Evolutionary conservation across 768 basidiomycete species (phyloP).

Genomic region (Pholiota molesta): DNA sequence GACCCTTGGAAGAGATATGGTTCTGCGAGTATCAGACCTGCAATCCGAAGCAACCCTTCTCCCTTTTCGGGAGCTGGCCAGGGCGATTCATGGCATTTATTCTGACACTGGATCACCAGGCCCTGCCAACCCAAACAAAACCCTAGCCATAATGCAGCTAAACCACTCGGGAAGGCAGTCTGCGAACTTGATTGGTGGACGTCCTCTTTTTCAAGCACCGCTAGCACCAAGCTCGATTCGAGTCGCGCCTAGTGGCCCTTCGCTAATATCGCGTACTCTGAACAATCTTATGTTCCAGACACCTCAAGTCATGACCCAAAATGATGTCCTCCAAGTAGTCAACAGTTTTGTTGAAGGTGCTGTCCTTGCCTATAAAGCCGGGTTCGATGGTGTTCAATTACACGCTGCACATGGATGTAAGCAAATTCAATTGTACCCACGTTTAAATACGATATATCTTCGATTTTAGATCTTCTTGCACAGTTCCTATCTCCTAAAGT

Average conservation of each 20-base stretch:
- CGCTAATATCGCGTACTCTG: slow-evolving; percentile 38
- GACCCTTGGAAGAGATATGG: slow-evolving; percentile 70
- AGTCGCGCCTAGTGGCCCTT: slow-evolving; percentile 34
- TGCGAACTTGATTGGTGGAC: slow-evolving; percentile 68
- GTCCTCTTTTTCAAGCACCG: slow-evolving; percentile 60
- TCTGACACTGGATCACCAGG: not conserved
- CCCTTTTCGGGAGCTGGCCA: slow-evolving; percentile 55
- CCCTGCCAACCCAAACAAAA: slow-evolving; percentile 15
- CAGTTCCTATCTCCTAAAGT: slow-evolving; percentile 82
- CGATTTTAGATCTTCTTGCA: slow-evolving; percentile 65
- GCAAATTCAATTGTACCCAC: slow-evolving; percentile 29
- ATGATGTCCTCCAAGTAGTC: slow-evolving; percentile 65
- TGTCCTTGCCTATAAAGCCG: slow-evolving; percentile 58
- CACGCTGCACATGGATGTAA: slow-evolving; percentile 87
- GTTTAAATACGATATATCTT: not conserved
- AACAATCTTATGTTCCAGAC: slow-evolving; percentile 62
- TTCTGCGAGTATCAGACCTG: slow-evolving; percentile 44
- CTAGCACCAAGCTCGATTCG: slow-evolving; percentile 71
- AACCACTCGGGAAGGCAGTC: slow-evolving; percentile 87
- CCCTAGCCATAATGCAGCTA: slow-evolving; percentile 79
- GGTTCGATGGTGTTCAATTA: slow-evolving; percentile 87
- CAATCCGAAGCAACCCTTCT: slow-evolving; percentile 37
- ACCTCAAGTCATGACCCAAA: slow-evolving; percentile 58
- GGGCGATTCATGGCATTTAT: slow-evolving; percentile 46
- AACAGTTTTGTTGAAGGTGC: slow-evolving; percentile 71